Conservation (phyloP, 2,329 filamentous ascomycete species). For the Claviceps sorghi region DNA sequence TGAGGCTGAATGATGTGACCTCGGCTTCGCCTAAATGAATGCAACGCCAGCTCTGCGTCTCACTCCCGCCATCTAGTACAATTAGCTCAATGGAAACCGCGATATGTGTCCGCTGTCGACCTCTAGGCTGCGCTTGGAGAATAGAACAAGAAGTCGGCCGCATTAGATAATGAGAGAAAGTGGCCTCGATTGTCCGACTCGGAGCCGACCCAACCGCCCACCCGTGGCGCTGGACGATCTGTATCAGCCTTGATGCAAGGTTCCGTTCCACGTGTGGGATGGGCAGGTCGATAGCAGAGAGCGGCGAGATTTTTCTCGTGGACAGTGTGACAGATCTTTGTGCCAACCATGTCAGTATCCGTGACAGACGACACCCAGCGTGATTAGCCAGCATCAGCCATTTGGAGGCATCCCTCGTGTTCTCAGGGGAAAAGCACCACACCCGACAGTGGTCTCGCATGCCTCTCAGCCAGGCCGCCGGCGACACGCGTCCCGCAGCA, state of each 20-base stretch:
- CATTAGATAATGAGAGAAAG: neutral
- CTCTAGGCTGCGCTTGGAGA: neutral
- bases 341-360: neutral
- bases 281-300: neutral
- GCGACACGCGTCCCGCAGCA: neutral
- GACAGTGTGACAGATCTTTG: too few relatives aligned
- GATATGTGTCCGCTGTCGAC: neutral
- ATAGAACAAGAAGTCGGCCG: neutral
- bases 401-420: neutral
- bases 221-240: neutral
- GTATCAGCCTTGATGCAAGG: neutral
- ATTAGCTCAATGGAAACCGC: neutral
- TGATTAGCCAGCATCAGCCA: neutral
- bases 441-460: neutral
- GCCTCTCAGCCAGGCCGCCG: neutral
- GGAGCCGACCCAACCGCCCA: neutral
- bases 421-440: neutral
- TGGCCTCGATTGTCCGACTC: neutral
- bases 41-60: neutral
- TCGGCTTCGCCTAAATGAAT: neutral
- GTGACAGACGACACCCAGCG: neutral
- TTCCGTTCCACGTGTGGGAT: neutral
- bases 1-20: neutral
- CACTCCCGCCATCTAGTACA: neutral
- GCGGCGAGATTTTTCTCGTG: too few relatives aligned